Base-by-base conservation (phyloP, 306 rosid genomes). In the Rosa multiflora region DNA sequence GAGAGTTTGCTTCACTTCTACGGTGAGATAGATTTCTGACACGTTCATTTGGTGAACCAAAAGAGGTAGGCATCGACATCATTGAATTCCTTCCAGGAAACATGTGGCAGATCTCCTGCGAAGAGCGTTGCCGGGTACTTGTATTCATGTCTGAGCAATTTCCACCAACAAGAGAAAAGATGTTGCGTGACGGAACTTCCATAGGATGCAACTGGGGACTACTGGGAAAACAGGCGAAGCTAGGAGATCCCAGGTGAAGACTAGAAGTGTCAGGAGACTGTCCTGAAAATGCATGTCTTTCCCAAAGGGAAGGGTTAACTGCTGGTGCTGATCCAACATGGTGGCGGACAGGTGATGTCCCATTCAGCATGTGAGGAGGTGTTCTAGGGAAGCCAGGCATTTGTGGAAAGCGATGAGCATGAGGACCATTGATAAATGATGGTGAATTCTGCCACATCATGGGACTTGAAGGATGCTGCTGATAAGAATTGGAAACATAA, bases 281-380 rank as follows among this genome's bases (percentile, higher is more conserved):
- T 76, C 87, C 88, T 82, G 83, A 76, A 89, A 80, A 92, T 74
- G 90, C 81, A 73, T 75, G 90, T 76, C 88, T 87, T 72, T 90
- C 95, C 97, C 97, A 92, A 10, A 87, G 88, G 15, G 95, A 90
- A 77, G 89, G 89, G 6, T 92, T 90, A 72, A 90, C 86, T 68
- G 86, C 89, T 1, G 97, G 97, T 52, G 97, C 97, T 59, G 95
- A 92, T 75, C 97, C 97, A 76, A 90, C 92, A 70, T 87, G 97
- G 66, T 85, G 93, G 39, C 84, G 88, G 42, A 88, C 56, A 76
- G 88, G 87, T 49, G 95, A 83, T 70, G 89, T 80, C 39, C 79
- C 72, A 53, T 81, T 86, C 79, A 90, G 86, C 78, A 89, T 82
- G 77, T 87, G 92, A 76, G 91, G 86, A 13, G 88, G 76, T 73